Base-by-base conservation (phyloP, 257 asterid species). In the Orobanche coerulescens region DNA sequence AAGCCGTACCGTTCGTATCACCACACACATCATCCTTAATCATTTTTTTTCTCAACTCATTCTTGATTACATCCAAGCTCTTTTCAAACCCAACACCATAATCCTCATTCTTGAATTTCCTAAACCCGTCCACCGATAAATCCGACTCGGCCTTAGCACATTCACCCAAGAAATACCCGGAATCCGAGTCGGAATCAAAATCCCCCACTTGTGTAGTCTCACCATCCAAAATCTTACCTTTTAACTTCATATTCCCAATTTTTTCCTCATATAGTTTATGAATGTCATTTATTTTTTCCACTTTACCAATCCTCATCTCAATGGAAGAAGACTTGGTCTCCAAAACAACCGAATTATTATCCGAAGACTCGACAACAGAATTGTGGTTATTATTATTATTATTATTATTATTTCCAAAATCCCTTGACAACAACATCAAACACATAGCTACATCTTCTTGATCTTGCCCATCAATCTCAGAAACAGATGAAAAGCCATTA, bases 321-420 rank as follows among this genome's bases (percentile, higher is more conserved):
- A 66, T 79, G 3, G 96, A 88, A 10, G 92, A 83, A 18, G 96
- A 84, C 61, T 91, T 88, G 5, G 87, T 74, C 75, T 88, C 96
- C 48, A 88, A 53, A 24, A 85, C 82, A 51, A 84, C 93, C 10
- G 96, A 86, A 64, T 79, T 84, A 49, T 92, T 92, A 31, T 86
- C 98, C n/a, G 96, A 88, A 40, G 93, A 82, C 73, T 92, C 96
- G 0, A 84, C 88, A 75, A 84, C 85, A 4, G 95, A 85, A 74
- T 78, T 77, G n/a, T 71, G 89, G n/a, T n/a, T n/a, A n/a, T n/a
- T 7, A 53, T 26, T 26, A 9, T 24, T 25, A 51, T 25, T 25
- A 51, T 25, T 25, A 15, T 10, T n/a, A 20, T 47, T 71, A 9
- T 50, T 76, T 40, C 81, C 77, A 19, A 72, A 76, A 75, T 88